Conservation (phyloP, 129 eudicot species). For the Ambrosia artemisiifolia region DNA sequence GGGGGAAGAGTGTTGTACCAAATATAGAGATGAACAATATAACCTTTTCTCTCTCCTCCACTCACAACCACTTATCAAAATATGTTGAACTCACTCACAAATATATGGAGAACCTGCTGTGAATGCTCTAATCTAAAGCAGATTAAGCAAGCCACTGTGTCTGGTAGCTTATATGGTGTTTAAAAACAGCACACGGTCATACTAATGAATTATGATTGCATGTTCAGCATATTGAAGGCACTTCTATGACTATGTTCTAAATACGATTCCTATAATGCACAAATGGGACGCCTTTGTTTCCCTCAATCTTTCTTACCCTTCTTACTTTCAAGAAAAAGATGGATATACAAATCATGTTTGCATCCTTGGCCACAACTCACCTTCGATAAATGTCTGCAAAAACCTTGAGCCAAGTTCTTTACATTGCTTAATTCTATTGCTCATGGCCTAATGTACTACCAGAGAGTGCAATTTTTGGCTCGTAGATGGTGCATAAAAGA, state of each 20-base stretch:
- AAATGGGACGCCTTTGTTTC: neutral
- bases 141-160: neutral
- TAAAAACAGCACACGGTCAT: neutral
- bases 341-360: neutral
- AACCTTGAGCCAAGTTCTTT: no score
- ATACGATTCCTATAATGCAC: neutral
- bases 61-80: no score
- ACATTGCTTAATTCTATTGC: neutral
- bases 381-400: neutral
- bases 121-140: no score
- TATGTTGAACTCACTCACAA: no score
- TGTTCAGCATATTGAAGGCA: neutral
- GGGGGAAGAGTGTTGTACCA: no score
- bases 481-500: no score
- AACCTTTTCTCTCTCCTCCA: no score
- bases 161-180: constrained; percentile 11
- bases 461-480: no score
- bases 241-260: neutral
- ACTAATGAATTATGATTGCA: neutral
- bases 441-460: neutral
- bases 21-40: no score
- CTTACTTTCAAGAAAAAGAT: neutral
- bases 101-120: no score
- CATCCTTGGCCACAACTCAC: constrained; percentile 1
- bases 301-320: neutral